Evolutionary conservation across 306 rosid genomes (phyloP), one percentile per base, ranked within the genome.

Genomic region (Prunus kanzakura): DNA sequence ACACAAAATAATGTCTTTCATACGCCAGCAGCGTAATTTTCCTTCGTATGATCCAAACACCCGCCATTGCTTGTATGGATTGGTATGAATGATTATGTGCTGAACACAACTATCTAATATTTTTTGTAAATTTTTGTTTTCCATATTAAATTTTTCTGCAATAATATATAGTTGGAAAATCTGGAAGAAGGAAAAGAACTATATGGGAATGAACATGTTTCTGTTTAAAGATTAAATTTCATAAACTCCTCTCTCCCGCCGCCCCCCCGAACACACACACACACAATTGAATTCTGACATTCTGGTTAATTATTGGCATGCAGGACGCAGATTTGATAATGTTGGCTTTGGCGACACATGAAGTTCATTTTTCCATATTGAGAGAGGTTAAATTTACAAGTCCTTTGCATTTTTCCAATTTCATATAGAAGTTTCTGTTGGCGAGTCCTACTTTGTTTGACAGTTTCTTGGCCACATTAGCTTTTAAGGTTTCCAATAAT

Each of bases 271-370:
- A 27, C 25, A 25, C 27, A 25, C 27, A 25, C 27, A 25, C 29
- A 27, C 27, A 25, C 25, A 20, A 25, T 25, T 25, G 25, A 25
- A 25, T 25, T 25, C 27, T 25, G 27, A 25, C 27, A 25, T 25
- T 25, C 27, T 25, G 2, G 27, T 25, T 1, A 25, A 27, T 27
- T 27, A 27, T 27, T 27, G 61, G 49, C 22, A 13, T 80, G 79
- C 88, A 91, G 96, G 93, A 91, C 63, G 91, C 89, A 1, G 96
- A 88, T 77, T 82, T 88, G 0, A 82, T 91, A 29, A 84, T 91
- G 90, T 78, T 91, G 0, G 88, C 88, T 2, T 16, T 88, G 81
- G 82, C 89, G 2, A 69, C 88, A 1, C 96, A 91, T 45, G 96
- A 91, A 63, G 78, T 87, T 1, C 90, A 88, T 52, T 88, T 91